These are phyloP conservation scores for Penicillium roqueforti DNA, from an alignment of 495 filamentous ascomycete species.

Conservation along the genomic window DNA sequence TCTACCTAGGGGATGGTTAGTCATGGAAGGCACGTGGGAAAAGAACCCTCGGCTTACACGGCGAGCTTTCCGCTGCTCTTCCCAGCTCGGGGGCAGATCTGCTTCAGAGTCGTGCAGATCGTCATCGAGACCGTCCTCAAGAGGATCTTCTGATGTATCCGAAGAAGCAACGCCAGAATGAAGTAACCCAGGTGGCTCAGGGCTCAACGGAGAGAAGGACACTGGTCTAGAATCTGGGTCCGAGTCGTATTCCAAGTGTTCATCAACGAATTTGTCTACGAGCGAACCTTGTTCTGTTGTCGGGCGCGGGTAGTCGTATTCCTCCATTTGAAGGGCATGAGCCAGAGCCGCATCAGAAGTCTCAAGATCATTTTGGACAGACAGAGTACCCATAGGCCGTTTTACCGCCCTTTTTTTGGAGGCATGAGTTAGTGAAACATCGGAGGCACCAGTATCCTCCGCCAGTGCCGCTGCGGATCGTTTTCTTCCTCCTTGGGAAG, in stretches of 20 bases:
- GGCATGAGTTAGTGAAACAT: conserved; percentile 53
- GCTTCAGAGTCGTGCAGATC: conserved; percentile 9
- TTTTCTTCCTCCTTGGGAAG: conserved; percentile 30
- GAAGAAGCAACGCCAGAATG: background rate
- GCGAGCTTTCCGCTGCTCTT: conserved; percentile 17
- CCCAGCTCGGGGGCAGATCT: conserved; percentile 11
- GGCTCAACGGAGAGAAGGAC: background rate
- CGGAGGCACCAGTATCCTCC: conserved; percentile 34
- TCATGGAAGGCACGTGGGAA: background rate
- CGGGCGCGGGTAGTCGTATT: conserved; percentile 42
- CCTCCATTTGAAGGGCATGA: conserved; percentile 56
- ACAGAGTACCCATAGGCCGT: background rate
- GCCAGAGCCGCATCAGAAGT: conserved; percentile 54
- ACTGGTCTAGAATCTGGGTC: background rate
- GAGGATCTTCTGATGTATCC: background rate
- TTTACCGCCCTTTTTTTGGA: conserved; percentile 43
- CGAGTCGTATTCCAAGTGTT: background rate
- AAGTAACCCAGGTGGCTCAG: background rate
- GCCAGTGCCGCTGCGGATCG: conserved; percentile 21
- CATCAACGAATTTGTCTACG: background rate
- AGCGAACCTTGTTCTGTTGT: conserved; percentile 22
- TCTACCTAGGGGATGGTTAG: conserved; percentile 25
- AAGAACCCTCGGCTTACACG: conserved; percentile 32
- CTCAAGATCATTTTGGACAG: conserved; percentile 22
- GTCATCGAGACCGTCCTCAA: conserved; percentile 17